Conservation (phyloP, 768 basidiomycete species). For the Pleurotus eryngii region DNA sequence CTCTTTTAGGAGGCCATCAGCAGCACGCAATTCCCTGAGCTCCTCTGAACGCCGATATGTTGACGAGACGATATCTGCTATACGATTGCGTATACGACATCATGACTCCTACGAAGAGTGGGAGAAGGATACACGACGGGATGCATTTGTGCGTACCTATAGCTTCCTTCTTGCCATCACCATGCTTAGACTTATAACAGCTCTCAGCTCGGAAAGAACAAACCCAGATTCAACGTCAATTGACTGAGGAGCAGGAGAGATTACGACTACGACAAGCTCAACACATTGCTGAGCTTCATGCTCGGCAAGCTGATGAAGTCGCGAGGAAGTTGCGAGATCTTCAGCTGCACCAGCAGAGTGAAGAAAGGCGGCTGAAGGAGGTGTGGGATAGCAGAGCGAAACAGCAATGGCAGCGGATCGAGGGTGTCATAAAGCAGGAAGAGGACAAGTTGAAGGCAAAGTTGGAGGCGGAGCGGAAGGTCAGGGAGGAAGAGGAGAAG, state of each 20-base stretch:
- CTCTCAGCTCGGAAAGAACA: conserved; percentile 42
- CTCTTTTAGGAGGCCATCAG: conserved; percentile 18
- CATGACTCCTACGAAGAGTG: conserved; percentile 58
- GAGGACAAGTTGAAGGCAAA: conserved; percentile 53
- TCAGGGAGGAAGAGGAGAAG: conserved; percentile 44
- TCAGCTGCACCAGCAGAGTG: conserved; percentile 39
- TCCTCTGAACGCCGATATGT: conserved; percentile 38
- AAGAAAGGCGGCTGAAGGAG: conserved; percentile 41
- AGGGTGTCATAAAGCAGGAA: conserved; percentile 58
- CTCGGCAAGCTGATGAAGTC: conserved; percentile 52
- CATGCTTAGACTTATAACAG: conserved; percentile 21
- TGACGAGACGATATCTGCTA: conserved; percentile 49
- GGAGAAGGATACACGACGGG: conserved; percentile 48
- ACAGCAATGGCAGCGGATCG: conserved; percentile 54
- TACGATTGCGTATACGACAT: conserved; percentile 48
- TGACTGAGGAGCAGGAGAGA: conserved; percentile 45
- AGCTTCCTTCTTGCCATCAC: not conserved
- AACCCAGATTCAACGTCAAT: conserved; percentile 25
- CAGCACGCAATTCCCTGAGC: conserved; percentile 25
- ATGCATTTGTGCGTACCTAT: conserved; percentile 43
- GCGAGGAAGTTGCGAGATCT: conserved; percentile 40
- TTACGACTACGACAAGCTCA: conserved; percentile 30
- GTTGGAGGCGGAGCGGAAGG: conserved; percentile 56
- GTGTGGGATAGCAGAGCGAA: conserved; percentile 54
- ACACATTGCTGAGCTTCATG: conserved; percentile 36